phyloP scores from a whole-genome alignment of 768 basidiomycete genomes.

The Gloeopeniophorella convolvens region DNA sequence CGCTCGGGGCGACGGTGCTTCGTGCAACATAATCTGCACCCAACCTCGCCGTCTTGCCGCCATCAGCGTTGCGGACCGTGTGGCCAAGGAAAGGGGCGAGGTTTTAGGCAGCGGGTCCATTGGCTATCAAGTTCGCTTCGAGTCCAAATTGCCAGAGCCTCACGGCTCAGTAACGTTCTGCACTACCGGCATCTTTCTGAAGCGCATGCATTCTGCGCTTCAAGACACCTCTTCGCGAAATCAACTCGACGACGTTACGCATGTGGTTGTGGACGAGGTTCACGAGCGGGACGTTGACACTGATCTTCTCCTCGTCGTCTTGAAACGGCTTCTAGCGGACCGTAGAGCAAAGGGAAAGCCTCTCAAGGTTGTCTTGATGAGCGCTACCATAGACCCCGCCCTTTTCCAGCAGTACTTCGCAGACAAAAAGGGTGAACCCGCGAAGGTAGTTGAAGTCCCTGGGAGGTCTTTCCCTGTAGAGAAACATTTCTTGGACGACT shows the following conservation, averaged over 20 bases:
- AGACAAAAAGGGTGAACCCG: constrained; percentile 50
- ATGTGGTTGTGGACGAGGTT: constrained; percentile 92
- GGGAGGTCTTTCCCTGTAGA: constrained; percentile 88
- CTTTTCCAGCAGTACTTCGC: constrained; percentile 88
- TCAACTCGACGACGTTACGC: constrained; percentile 70
- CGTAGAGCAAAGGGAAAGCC: constrained; percentile 63
- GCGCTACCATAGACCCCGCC: constrained; percentile 88
- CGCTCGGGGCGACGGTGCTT: constrained; percentile 66
- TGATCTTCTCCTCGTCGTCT: constrained; percentile 80
- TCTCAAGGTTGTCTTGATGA: constrained; percentile 89
- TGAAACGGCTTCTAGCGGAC: constrained; percentile 75
- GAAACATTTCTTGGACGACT: constrained; percentile 76
- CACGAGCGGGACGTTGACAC: constrained; percentile 95
- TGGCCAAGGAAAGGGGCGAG: constrained; percentile 84
- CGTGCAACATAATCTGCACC: constrained; percentile 88
- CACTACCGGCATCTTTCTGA: constrained; percentile 88
- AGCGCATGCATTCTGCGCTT: constrained; percentile 73
- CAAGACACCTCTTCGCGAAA: constrained; percentile 35
- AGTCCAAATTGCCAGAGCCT: constrained; percentile 66
- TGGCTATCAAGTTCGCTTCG: constrained; percentile 92
- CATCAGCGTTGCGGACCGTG: constrained; percentile 85
- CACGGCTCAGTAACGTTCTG: constrained; percentile 89
- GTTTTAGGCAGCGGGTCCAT: constrained; percentile 55
- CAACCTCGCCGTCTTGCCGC: constrained; percentile 91
- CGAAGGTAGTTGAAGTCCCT: constrained; percentile 74